Percentiles rank a stretch among this genome's conserved stretches.
phyloP scores from a whole-genome alignment of 176 grass and related monocot genomes.

The Pontederia crassipes region DNA sequence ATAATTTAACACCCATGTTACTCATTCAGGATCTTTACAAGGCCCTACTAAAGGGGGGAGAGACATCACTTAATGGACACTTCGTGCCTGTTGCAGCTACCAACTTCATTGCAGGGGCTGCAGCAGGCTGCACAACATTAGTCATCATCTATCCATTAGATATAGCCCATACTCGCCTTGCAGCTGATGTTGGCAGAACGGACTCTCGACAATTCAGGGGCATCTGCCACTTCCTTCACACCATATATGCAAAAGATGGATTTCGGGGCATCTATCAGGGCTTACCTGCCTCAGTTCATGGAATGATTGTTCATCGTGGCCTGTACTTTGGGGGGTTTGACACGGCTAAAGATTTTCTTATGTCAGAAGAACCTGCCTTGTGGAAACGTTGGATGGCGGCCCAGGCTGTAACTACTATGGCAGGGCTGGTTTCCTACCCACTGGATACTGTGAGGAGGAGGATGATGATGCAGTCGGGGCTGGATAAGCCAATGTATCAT shows the following conservation, averaged over 20 bases:
- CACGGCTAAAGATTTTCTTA: slow-evolving; percentile 71
- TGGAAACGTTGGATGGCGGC: slow-evolving; percentile 79
- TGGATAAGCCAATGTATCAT: slow-evolving; percentile 59
- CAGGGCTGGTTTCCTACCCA: slow-evolving; percentile 69
- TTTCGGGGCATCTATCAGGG: slow-evolving; percentile 74
- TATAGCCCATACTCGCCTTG: slow-evolving; percentile 89
- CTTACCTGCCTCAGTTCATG: slow-evolving; percentile 59
- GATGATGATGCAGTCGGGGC: slow-evolving; percentile 99
- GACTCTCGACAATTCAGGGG: slow-evolving; percentile 84
- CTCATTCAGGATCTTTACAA: slow-evolving; percentile 78
- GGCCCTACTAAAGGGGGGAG: slow-evolving; percentile 42
- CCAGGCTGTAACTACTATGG: slow-evolving; percentile 65
- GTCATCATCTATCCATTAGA: slow-evolving; percentile 92
- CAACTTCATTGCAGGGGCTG: slow-evolving; percentile 82
- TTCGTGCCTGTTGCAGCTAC: slow-evolving; percentile 53
- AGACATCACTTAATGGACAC: slow-evolving; percentile 18
- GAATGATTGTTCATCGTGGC: slow-evolving; percentile 86
- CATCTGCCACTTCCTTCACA: slow-evolving; percentile 75
- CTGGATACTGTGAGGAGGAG: slow-evolving; percentile 75
- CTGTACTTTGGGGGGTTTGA: slow-evolving; percentile 95
- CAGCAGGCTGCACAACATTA: slow-evolving; percentile 84
- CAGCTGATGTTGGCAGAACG: slow-evolving; percentile 64
- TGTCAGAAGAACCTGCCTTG: slow-evolving; percentile 49
- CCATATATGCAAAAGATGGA: slow-evolving; percentile 71
- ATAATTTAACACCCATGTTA: not conserved